phyloP scores from a whole-genome alignment of 192 early-diverging fungal genomes.

The Backusella australiensis region DNA sequence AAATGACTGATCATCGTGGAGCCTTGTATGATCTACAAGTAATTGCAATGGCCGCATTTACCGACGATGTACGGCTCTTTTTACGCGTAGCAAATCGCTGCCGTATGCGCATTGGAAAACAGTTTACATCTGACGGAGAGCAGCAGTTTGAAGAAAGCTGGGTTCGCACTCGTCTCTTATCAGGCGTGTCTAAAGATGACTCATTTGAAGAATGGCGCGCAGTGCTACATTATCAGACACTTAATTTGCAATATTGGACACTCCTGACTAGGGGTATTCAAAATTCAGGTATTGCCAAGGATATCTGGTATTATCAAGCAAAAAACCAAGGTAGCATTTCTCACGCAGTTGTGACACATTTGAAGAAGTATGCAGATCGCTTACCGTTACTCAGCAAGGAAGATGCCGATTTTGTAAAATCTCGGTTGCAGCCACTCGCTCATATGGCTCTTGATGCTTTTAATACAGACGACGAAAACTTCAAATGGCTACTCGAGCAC shows the following conservation, averaged over 20 bases:
- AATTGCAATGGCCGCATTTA: conserved; percentile 48
- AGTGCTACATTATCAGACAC: conserved; percentile 37
- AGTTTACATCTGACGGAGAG: conserved; percentile 39
- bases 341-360: conserved; percentile 41
- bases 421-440: conserved; percentile 41
- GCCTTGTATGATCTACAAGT: conserved; percentile 57
- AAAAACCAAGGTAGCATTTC: conserved; percentile 43
- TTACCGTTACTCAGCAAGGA: conserved; percentile 26
- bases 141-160: conserved; percentile 21
- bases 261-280: conserved; percentile 50
- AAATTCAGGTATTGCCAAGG: conserved; percentile 47
- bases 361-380: conserved; percentile 32
- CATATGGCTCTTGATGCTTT: conserved; percentile 46
- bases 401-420: conserved; percentile 12
- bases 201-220: conserved; percentile 5
- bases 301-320: conserved; percentile 53
- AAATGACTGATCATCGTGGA: conserved; percentile 52
- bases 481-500: not conserved
- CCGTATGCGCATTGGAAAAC: conserved; percentile 58
- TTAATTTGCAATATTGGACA: conserved; percentile 61
- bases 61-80: conserved; percentile 54
- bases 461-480: conserved; percentile 14
- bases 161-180: conserved; percentile 1
- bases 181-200: not conserved
- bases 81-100: conserved; percentile 52